Evolutionary conservation across 108 stramenopile genomes (phyloP), one percentile per base, ranked within the genome.

Genomic region (Cylindrotheca closterium): DNA sequence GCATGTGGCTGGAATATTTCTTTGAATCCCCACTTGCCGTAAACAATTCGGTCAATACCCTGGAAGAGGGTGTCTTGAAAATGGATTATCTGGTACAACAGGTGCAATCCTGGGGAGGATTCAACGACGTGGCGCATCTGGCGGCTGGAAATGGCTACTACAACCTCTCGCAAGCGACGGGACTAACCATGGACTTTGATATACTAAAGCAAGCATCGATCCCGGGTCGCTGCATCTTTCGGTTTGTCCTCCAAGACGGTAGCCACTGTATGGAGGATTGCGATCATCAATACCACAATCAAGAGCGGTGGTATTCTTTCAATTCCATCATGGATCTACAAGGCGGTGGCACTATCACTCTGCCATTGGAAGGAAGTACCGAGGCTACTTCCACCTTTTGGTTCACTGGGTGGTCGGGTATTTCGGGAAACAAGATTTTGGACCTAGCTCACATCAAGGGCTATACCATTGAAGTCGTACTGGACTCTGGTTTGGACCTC

Each of bases 61-160:
- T 59, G 17, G 15, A 18, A 3, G 37, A 45, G 37, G 37, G 45
- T 42, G 58, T 49, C 47, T n/a, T 58, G 2, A 2, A 15, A 19
- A 17, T 74, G 2, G 42, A 74, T 37, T 74, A 74, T 55, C 49
- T 64, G 4, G 42, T 74, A 1, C 33, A 74, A 31, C 66, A 68
- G 25, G 22, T 45, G 8, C 68, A 75, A 59, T 37, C 62, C 1
- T 75, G 74, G 74, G 74, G 74, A 30, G 74, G 74, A 8, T 70
- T 70, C 51, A 17, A 70, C 3, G 25, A 24, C 28, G 34, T 42
- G 8, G 21, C n/a, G 12, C 48, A 31, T 47, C 15, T 55, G 2
- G 18, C 62, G 5, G 63, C 61, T 1, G 68, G 34, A 5, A 19
- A 12, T 10, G 59, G 54, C n/a, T 69, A 54, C 32, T 75, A 63